A percentile compares a stretch with the other conserved stretches of the same genome.
Evolutionary conservation across 495 filamentous ascomycete genomes (phyloP).

Genomic region (Talaromyces stipitatus): DNA sequence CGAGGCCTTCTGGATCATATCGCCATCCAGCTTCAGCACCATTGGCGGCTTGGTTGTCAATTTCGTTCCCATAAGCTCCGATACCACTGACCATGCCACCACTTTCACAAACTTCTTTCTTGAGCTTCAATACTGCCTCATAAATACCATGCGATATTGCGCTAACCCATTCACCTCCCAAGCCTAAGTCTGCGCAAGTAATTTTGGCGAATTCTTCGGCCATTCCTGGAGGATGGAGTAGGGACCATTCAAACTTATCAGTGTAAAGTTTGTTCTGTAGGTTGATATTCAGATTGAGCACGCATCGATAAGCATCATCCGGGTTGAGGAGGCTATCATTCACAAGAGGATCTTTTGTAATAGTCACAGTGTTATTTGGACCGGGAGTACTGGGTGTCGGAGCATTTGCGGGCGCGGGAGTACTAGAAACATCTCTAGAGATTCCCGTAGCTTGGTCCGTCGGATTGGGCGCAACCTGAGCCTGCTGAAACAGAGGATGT

Average conservation of each 20-base stretch:
- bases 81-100: slow-evolving; percentile 69
- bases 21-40: slow-evolving; percentile 82
- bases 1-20: slow-evolving; percentile 83
- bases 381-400: slow-evolving; percentile 39
- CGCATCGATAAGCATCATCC: slow-evolving; percentile 86
- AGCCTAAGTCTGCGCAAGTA: slow-evolving; percentile 84
- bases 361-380: slow-evolving; percentile 26
- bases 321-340: slow-evolving; percentile 61
- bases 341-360: slow-evolving; percentile 33
- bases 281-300: slow-evolving; percentile 87
- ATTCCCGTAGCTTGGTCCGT: slow-evolving; percentile 18
- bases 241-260: slow-evolving; percentile 97
- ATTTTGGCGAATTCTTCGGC: slow-evolving; percentile 87
- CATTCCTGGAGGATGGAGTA: slow-evolving; percentile 83
- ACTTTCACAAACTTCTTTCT: slow-evolving; percentile 92
- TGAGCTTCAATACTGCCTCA: slow-evolving; percentile 84
- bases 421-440: slow-evolving; percentile 45
- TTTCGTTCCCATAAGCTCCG: slow-evolving; percentile 63
- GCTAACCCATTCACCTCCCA: slow-evolving; percentile 87
- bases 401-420: slow-evolving; percentile 35
- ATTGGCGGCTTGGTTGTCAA: slow-evolving; percentile 83
- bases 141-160: slow-evolving; percentile 95
- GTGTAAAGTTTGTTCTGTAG: slow-evolving; percentile 87
- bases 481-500: slow-evolving; percentile 77
- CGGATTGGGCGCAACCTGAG: slow-evolving; percentile 32